A percentile compares a stretch with the other conserved stretches of the same genome.
Conservation (phyloP, 305 asterid genomes). For the Fraxinus ornus region DNA sequence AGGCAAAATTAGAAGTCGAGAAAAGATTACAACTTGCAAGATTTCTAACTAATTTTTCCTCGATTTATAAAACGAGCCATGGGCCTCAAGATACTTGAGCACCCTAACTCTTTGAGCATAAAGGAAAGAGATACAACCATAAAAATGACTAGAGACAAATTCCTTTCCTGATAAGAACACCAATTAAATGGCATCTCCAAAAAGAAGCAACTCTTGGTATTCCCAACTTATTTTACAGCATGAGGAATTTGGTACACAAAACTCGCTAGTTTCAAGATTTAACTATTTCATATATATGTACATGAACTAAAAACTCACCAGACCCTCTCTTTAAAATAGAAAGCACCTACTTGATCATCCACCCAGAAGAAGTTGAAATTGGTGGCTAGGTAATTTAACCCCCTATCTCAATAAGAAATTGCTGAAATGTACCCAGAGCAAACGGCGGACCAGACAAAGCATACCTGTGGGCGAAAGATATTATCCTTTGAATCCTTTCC, state of each 20-base stretch:
- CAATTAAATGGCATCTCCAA: neutral
- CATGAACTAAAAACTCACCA: conserved; percentile 28
- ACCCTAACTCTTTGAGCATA: neutral
- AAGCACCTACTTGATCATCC: conserved; percentile 8
- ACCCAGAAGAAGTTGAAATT: too few relatives aligned
- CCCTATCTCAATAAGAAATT: neutral
- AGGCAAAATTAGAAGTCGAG: neutral
- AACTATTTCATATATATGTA: conserved; percentile 23
- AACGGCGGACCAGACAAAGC: neutral
- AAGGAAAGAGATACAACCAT: neutral
- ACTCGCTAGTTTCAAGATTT: conserved; percentile 19
- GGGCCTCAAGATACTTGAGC: neutral
- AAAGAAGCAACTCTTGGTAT: neutral
- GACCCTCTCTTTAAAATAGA: conserved; percentile 16
- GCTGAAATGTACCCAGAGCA: neutral
- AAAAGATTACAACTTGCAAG: neutral
- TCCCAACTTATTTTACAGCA: conserved; percentile 24
- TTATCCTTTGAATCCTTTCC: neutral
- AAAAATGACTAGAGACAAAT: neutral
- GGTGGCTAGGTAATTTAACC: neutral
- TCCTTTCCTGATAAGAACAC: neutral
- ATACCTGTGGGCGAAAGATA: neutral
- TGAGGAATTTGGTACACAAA: conserved; percentile 20
- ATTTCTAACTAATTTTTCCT: neutral
- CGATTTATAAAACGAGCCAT: neutral